These are phyloP conservation scores for Tylopilus rubrobrunneus DNA, from an alignment of 768 basidiomycete genomes.

Conservation along the genomic window DNA sequence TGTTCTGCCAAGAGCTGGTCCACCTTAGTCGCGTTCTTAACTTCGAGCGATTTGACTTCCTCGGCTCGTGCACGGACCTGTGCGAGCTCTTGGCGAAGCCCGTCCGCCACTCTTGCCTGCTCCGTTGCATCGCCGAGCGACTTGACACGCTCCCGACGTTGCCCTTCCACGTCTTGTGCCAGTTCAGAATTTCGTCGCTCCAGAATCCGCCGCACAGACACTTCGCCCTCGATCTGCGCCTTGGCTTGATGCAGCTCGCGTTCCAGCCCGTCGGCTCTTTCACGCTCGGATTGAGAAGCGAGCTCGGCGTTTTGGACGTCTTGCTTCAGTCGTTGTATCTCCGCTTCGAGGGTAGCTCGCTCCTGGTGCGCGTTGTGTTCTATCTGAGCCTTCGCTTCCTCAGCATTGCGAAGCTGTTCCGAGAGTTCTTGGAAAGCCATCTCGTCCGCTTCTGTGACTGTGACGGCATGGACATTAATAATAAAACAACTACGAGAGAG, in stretches of 20 bases:
- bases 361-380: conserved; percentile 60
- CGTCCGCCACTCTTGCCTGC: conserved; percentile 56
- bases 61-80: conserved; percentile 61
- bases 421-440: conserved; percentile 69
- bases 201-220: conserved; percentile 54
- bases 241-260: conserved; percentile 61
- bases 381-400: conserved; percentile 53
- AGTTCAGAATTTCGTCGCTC: conserved; percentile 64
- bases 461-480: conserved; percentile 5
- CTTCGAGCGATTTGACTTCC: conserved; percentile 64
- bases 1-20: conserved; percentile 71
- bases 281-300: conserved; percentile 41
- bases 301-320: conserved; percentile 40
- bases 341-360: conserved; percentile 48
- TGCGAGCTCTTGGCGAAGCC: conserved; percentile 57
- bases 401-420: conserved; percentile 58
- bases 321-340: conserved; percentile 51
- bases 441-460: conserved; percentile 74
- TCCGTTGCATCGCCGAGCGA: conserved; percentile 69
- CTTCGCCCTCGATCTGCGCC: conserved; percentile 61
- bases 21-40: conserved; percentile 59
- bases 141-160: conserved; percentile 48
- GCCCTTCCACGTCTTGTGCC: conserved; percentile 50
- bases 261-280: conserved; percentile 54
- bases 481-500: neutral